Percentiles rank a stretch among this genome's conserved stretches.
These are phyloP conservation scores for Ogataea methanolica DNA, from an alignment of 805 yeast species.

Conservation along the genomic window DNA sequence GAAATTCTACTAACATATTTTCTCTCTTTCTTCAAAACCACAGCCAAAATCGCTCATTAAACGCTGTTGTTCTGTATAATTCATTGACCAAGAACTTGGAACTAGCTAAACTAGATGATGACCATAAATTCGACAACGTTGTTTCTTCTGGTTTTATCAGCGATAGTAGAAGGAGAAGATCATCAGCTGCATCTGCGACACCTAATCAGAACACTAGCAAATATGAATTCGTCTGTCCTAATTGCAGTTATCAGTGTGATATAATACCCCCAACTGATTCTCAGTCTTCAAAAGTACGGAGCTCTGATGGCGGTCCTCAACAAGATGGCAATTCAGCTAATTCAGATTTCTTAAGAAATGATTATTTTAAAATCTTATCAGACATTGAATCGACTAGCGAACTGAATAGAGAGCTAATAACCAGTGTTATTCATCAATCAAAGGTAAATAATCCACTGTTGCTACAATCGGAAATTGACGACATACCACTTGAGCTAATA, in stretches of 20 bases:
- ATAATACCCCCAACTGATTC: constrained; percentile 3
- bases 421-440: constrained; percentile 10
- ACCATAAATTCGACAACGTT: not conserved
- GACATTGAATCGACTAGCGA: constrained; percentile 17
- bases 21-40: not conserved
- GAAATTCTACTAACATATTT: constrained; percentile 2
- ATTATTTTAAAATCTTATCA: constrained; percentile 26
- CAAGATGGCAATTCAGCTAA: not conserved
- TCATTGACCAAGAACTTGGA: constrained; percentile 24
- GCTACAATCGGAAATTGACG: constrained; percentile 2
- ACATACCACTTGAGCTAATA: constrained; percentile 43
- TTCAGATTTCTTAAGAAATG: constrained; percentile 19
- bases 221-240: constrained; percentile 22
- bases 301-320: too few species aligned
- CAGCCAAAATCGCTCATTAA: constrained; percentile 20
- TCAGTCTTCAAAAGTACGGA: not conserved
- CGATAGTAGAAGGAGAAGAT: constrained; percentile 2
- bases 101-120: constrained; percentile 18
- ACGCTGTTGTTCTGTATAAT: constrained; percentile 28
- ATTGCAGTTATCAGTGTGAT: constrained; percentile 24
- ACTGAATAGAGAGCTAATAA: constrained; percentile 15
- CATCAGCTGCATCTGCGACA: constrained; percentile 6
- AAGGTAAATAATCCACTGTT: not conserved
- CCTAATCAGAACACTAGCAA: not conserved
- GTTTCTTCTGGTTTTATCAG: too few species aligned